Percentiles rank a stretch among this genome's conserved stretches.
Conservation (phyloP, 768 basidiomycete genomes). For the Roridomyces roridus region DNA sequence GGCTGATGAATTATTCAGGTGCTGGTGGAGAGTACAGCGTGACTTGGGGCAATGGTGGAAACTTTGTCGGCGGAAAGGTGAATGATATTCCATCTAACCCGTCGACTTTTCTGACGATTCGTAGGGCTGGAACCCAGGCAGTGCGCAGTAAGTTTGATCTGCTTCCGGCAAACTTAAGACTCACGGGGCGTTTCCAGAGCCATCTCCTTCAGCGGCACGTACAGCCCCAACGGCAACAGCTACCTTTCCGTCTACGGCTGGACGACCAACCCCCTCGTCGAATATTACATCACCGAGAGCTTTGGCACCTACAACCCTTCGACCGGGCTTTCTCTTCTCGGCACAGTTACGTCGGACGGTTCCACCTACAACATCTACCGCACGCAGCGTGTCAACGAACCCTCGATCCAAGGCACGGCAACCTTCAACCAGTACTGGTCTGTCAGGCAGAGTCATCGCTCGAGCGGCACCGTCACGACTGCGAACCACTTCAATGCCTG, state of each 20-base stretch:
- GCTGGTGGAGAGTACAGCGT: conserved; percentile 36
- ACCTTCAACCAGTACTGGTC: conserved; percentile 37
- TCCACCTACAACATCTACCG: conserved; percentile 37
- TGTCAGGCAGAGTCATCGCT: conserved; percentile 26
- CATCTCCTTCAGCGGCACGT: conserved; percentile 33
- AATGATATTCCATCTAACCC: too few species aligned
- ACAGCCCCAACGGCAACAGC: conserved; percentile 35
- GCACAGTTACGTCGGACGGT: conserved; percentile 39
- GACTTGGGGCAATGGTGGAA: conserved; percentile 33
- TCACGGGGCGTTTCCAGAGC: conserved; percentile 21
- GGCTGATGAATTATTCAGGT: neutral
- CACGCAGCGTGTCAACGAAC: conserved; percentile 36
- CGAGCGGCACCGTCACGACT: conserved; percentile 26
- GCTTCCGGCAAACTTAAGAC: neutral
- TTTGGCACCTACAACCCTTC: conserved; percentile 38
- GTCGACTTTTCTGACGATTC: too few species aligned
- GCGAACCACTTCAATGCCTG: conserved; percentile 40
- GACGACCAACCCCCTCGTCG: conserved; percentile 38
- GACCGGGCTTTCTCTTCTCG: conserved; percentile 29
- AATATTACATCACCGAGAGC: conserved; percentile 40
- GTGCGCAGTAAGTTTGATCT: conserved; percentile 25
- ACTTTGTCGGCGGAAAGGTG: conserved; percentile 38
- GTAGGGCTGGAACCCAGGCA: conserved; percentile 38
- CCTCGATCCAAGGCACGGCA: conserved; percentile 40
- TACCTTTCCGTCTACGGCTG: conserved; percentile 37